Conservation (phyloP, 192 early-diverging fungal genomes). For the Coemansia furcata region DNA sequence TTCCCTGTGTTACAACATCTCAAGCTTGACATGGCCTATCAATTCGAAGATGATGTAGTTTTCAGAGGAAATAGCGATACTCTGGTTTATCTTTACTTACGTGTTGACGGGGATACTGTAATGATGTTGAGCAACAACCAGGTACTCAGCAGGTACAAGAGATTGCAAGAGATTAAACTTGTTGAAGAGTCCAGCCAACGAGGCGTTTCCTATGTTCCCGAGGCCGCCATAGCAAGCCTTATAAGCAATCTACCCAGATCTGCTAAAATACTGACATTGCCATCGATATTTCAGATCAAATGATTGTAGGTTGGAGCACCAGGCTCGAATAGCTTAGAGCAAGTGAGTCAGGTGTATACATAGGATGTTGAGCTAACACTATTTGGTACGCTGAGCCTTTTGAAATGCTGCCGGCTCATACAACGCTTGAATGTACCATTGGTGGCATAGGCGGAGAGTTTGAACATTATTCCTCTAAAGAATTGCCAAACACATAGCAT, state of each 20-base stretch:
- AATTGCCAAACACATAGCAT: too few species aligned
- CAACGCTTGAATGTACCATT: too few species aligned
- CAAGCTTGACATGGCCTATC: not conserved
- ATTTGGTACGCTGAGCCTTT: too few species aligned
- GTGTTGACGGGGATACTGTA: not conserved
- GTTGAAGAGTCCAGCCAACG: not conserved
- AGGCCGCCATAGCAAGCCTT: not conserved
- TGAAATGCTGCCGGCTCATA: too few species aligned
- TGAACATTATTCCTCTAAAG: too few species aligned
- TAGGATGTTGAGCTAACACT: too few species aligned
- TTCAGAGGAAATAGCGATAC: not conserved
- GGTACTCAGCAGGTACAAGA: not conserved
- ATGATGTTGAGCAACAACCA: not conserved
- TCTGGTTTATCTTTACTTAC: not conserved
- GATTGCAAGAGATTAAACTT: not conserved
- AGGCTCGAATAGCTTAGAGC: too few species aligned
- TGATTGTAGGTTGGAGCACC: not conserved
- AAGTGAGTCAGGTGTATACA: too few species aligned
- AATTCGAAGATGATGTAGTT: not conserved
- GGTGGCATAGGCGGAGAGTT: too few species aligned
- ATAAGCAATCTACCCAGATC: not conserved
- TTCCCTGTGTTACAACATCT: not conserved
- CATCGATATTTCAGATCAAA: not conserved
- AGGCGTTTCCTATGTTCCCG: not conserved
- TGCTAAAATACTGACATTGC: not conserved